Evolutionary conservation across 106 monocot species (phyloP).

Genomic region (Agapanthus africanus): DNA sequence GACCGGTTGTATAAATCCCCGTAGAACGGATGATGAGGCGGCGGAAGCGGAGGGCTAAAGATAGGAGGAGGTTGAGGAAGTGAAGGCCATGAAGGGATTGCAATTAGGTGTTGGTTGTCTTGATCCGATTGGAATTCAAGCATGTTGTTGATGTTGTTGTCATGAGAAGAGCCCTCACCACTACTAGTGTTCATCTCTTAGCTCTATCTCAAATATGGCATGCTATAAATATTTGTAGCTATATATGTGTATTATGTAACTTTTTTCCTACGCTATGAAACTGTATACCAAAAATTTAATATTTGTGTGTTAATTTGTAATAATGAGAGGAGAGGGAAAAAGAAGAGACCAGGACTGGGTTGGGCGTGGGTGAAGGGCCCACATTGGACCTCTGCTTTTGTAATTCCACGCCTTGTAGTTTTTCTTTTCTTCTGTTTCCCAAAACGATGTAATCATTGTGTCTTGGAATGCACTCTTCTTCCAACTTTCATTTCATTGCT

Average conservation of each 20-base stretch:
- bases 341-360: constrained; percentile 66
- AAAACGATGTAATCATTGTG: constrained; percentile 75
- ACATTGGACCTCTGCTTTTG: constrained; percentile 16
- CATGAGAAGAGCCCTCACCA: constrained; percentile 1
- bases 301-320: neutral
- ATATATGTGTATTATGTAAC: constrained; percentile 8
- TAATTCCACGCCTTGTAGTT: constrained; percentile 52
- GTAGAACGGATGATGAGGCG: constrained; percentile 5
- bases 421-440: constrained; percentile 31
- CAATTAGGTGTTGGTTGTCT: neutral
- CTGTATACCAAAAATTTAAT: neutral
- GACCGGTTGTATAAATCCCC: constrained; percentile 12
- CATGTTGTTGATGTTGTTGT: neutral
- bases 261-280: constrained; percentile 3
- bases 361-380: constrained; percentile 32
- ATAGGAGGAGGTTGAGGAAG: neutral
- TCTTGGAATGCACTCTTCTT: constrained; percentile 62
- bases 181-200: neutral
- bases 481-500: no score
- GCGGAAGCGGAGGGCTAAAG: constrained; percentile 14
- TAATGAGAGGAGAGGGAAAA: constrained; percentile 15
- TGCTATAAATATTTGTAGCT: neutral
- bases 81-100: constrained; percentile 11
- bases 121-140: constrained; percentile 10
- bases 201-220: neutral